Conservation (phyloP, 139 green algal species). For the Axilococcus clingmanii region DNA sequence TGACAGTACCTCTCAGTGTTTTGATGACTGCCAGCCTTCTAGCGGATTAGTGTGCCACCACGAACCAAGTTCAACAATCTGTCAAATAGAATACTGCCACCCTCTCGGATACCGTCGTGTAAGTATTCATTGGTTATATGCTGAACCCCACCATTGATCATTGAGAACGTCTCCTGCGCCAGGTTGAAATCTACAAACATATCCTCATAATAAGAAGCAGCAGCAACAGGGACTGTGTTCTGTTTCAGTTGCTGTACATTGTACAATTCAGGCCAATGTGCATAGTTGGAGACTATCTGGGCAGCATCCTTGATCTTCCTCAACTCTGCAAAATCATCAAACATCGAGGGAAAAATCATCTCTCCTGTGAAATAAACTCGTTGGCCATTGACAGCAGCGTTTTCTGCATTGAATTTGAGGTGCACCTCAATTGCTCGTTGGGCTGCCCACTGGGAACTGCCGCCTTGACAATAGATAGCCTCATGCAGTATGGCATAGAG, state of each 20-base stretch:
- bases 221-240: conserved; percentile 58
- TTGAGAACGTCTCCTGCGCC: conserved; percentile 45
- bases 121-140: conserved; percentile 85
- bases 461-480: conserved; percentile 85
- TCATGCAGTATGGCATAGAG: conserved; percentile 94
- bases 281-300: conserved; percentile 46
- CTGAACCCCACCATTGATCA: conserved; percentile 48
- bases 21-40: not conserved
- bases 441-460: conserved; percentile 54
- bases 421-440: conserved; percentile 41
- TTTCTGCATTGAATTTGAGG: conserved; percentile 64
- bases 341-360: conserved; percentile 94
- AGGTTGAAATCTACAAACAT: conserved; percentile 93
- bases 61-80: conserved; percentile 60
- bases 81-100: conserved; percentile 63
- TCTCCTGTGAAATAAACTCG: conserved; percentile 62
- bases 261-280: conserved; percentile 83
- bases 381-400: conserved; percentile 21
- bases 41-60: conserved; percentile 42
- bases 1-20: not conserved
- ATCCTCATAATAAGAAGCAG: conserved; percentile 77
- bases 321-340: conserved; percentile 74
- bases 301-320: conserved; percentile 57
- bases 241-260: conserved; percentile 34
- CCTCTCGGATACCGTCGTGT: conserved; percentile 70